Evolutionary conservation across 1,284 basidiomycete species (phyloP).

Genomic region (Apiotrichum domesticum): DNA sequence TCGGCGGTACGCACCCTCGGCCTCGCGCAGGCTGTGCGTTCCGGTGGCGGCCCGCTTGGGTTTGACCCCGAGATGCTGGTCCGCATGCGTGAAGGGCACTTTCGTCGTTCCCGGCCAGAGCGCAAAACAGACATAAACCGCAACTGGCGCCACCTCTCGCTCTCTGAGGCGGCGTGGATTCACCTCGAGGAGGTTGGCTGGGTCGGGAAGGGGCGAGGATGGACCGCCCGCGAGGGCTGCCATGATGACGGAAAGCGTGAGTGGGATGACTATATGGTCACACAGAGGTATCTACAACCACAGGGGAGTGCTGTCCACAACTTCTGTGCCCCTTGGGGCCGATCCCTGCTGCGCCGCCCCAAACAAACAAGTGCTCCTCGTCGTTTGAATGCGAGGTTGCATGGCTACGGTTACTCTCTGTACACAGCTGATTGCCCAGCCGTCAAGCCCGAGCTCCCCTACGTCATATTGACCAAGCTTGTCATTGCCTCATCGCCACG

Average conservation of each 20-base stretch:
- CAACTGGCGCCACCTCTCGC: conserved; percentile 14
- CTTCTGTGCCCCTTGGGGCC: no score
- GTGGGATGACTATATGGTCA: background rate
- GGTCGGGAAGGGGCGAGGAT: conserved; percentile 18
- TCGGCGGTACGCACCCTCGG: conserved; percentile 11
- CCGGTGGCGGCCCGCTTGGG: conserved; percentile 1
- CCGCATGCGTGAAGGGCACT: conserved; percentile 19
- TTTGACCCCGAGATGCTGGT: conserved; percentile 15
- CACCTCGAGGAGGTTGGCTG: conserved; percentile 24
- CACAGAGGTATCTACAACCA: no score
- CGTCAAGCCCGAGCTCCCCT: conserved; percentile 26
- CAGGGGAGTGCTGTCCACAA: no score
- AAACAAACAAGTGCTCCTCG: no score
- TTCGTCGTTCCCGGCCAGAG: conserved; percentile 4
- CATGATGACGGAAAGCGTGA: conserved; percentile 22
- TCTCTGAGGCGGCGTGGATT: conserved; percentile 24
- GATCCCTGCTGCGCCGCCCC: no score
- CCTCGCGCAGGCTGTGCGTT: conserved; percentile 1
- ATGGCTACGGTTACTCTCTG: no score
- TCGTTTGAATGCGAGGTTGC: no score
- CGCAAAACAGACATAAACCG: conserved; percentile 5
- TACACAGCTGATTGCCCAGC: conserved; percentile 5
- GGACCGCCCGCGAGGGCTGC: conserved; percentile 16
- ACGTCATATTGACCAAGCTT: conserved; percentile 24
- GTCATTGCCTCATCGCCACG: conserved; percentile 30